phyloP scores from a whole-genome alignment of 2,329 filamentous ascomycete genomes.

The Trichoderma sp. region DNA sequence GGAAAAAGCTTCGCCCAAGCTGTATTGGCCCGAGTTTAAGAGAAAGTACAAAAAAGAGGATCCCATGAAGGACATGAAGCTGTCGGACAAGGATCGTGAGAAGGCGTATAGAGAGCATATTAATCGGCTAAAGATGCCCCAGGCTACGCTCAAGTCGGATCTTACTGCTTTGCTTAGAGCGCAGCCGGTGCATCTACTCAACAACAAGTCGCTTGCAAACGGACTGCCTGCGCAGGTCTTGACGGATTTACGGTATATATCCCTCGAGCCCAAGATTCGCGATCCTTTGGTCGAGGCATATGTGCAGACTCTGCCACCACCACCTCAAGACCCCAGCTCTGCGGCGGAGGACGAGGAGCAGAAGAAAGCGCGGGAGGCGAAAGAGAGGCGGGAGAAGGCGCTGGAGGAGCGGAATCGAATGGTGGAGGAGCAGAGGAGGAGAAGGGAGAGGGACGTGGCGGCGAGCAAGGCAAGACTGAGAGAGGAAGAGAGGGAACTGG shows the following conservation, averaged over 20 bases:
- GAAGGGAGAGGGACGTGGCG: conserved; percentile 57
- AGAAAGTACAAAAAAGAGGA: conserved; percentile 82
- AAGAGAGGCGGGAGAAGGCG: conserved; percentile 62
- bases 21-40: conserved; percentile 97
- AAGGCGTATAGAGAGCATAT: conserved; percentile 77
- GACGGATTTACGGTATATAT: conserved; percentile 67
- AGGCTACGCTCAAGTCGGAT: conserved; percentile 66
- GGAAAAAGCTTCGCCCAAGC: conserved; percentile 78
- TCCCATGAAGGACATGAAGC: conserved; percentile 71
- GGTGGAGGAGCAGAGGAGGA: conserved; percentile 62
- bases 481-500: conserved; percentile 66
- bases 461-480: conserved; percentile 60
- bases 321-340: conserved; percentile 45
- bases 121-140: conserved; percentile 62
- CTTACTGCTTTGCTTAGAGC: conserved; percentile 63
- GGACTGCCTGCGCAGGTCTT: conserved; percentile 62
- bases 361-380: conserved; percentile 49
- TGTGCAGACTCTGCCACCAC: conserved; percentile 60
- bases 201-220: conserved; percentile 55
- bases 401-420: conserved; percentile 61
- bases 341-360: conserved; percentile 52
- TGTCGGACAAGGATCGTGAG: conserved; percentile 75
- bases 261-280: conserved; percentile 58
- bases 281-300: conserved; percentile 66
- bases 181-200: conserved; percentile 57